These are phyloP conservation scores for Trichoderma atrobrunneum DNA, from an alignment of 2,329 filamentous ascomycete species.

Conservation along the genomic window DNA sequence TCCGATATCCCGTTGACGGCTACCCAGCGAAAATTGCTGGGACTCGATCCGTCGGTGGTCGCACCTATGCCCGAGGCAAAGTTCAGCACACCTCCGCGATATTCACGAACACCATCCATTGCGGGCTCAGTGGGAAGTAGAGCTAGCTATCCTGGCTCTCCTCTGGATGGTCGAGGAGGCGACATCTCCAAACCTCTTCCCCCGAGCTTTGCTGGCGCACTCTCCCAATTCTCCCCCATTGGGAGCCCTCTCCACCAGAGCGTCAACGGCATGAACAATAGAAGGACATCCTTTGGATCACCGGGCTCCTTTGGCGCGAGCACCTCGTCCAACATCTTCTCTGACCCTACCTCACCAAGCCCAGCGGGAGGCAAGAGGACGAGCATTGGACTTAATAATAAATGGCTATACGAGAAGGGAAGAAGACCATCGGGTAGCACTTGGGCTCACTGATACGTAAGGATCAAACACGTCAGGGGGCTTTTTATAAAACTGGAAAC, in stretches of 20 bases:
- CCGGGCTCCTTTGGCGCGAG: constrained; percentile 51
- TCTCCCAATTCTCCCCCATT: constrained; percentile 46
- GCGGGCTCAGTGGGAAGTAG: constrained; percentile 60
- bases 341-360: constrained; percentile 67
- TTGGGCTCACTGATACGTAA: constrained; percentile 35
- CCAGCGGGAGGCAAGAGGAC: constrained; percentile 64
- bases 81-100: constrained; percentile 84
- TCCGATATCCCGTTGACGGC: constrained; percentile 82
- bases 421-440: constrained; percentile 51
- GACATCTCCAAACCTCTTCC: constrained; percentile 35
- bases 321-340: constrained; percentile 47
- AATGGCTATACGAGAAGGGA: constrained; percentile 90
- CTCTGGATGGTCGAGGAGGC: constrained; percentile 55
- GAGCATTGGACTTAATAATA: constrained; percentile 79
- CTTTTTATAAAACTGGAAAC: neutral
- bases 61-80: constrained; percentile 64
- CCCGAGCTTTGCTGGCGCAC: constrained; percentile 34
- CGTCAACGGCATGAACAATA: constrained; percentile 48
- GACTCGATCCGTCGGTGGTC: constrained; percentile 65
- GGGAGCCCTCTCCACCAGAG: constrained; percentile 62
- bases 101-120: constrained; percentile 70
- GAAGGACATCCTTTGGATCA: constrained; percentile 60
- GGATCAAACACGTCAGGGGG: neutral
- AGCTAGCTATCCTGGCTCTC: constrained; percentile 56
- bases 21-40: constrained; percentile 75